Base-by-base conservation (phyloP, 345 rosid species). In the Corchorus capsularis region DNA sequence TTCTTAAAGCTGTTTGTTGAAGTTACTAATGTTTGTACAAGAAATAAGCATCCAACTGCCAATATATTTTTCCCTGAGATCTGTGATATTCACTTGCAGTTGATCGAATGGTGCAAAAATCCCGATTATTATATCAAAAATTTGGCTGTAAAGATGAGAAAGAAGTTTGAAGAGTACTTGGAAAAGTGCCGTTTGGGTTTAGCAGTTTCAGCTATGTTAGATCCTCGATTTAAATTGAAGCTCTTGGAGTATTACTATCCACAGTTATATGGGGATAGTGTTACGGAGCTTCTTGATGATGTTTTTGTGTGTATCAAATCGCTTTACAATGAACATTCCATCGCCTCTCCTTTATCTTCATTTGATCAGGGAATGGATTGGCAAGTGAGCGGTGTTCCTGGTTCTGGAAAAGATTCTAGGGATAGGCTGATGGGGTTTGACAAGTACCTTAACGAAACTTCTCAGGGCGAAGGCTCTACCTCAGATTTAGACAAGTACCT, bases 161-260 rank as follows among this genome's bases (percentile, higher is more conserved):
- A 75, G 73, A 86, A 73, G 80, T 91, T 93, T 55, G 89, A 91
- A 4, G 90, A 87, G 62, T 93, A 86, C 65, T 93, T 93, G 94
- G 91, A 88, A 41, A 93, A 85, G 73, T 90, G 95, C 81, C 81
- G 84, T 80, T 75, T 90, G 78, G 84, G 88, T 68, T 79, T 91
- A 69, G 96, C 94, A 61, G 86, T 91, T 50, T 91, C 96, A 4
- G 88, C 92, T 47, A 87, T 91, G 85, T 77, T 93, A 81, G 98
- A 93, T 82, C 96, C 98, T 22, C 85, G 94, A 19, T 93, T 86
- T 83, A 93, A 93, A 81, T 84, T 93, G 93, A 93, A 87, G 87
- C 76, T 93, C 75, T 87, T 90, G 53, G 94, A 91, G 66, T 91
- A 91, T 75, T 93, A 93, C 77, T 91, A 90, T 66, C 89, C 92